A percentile compares a stretch with the other conserved stretches of the same genome.
Evolutionary conservation across 306 rosid genomes (phyloP).

Genomic region (Medicago truncatula): MtrunA17r5.0-ANR NC_053045.1:40255001-40255500

Average conservation of each 20-base stretch:
- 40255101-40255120: neutral
- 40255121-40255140: neutral
- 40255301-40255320: constrained; percentile 71
- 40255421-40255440: constrained; percentile 63
- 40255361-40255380: constrained; percentile 90
- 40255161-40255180: neutral
- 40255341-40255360: constrained; percentile 99
- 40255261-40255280: constrained; percentile 19
- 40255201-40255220: constrained; percentile 7
- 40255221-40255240: constrained; percentile 27
- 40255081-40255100: neutral
- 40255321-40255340: constrained; percentile 84
- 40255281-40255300: constrained; percentile 37
- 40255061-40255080: neutral
- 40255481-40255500: constrained; percentile 86
- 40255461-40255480: constrained; percentile 96
- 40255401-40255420: constrained; percentile 61
- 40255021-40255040: neutral
- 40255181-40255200: neutral
- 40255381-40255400: constrained; percentile 69
- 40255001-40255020: neutral
- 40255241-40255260: no score
- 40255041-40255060: neutral
- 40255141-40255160: neutral
- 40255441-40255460: constrained; percentile 70